These are phyloP conservation scores for Colletotrichum sp. DNA, from an alignment of 2,329 filamentous ascomycete genomes.

Conservation along the genomic window DNA sequence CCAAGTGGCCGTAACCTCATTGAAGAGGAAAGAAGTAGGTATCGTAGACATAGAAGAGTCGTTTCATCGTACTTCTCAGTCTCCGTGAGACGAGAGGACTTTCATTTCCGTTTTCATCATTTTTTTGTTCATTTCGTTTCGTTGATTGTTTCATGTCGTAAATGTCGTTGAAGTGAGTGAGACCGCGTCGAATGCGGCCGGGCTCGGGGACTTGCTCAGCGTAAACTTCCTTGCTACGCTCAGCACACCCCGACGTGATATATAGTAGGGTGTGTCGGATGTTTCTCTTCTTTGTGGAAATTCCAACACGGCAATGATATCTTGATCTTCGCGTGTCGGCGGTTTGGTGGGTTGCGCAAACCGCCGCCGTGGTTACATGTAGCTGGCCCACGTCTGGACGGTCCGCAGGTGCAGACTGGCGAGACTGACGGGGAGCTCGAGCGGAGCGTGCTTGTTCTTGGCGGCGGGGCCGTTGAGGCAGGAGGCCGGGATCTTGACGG, in stretches of 20 bases:
- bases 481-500: conserved; percentile 11
- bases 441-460: conserved; percentile 5
- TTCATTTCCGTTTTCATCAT: not conserved
- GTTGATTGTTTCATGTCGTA: not conserved
- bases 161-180: not conserved
- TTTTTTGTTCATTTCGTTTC: conserved; percentile 4
- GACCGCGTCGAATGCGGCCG: not conserved
- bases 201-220: conserved; percentile 1
- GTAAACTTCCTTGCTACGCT: not conserved
- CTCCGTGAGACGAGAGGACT: not conserved
- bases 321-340: conserved; percentile 8
- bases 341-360: conserved; percentile 4
- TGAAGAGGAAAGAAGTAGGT: conserved; percentile 13
- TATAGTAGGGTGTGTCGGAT: conserved; percentile 6
- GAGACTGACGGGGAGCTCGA: conserved; percentile 15
- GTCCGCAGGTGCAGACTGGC: conserved; percentile 17
- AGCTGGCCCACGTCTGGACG: conserved; percentile 10
- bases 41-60: conserved; percentile 10
- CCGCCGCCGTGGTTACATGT: conserved; percentile 17
- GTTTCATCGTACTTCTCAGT: conserved; percentile 17
- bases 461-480: not conserved
- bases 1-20: conserved; percentile 11
- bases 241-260: conserved; percentile 8
- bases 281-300: not conserved
- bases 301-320: conserved; percentile 9